Evolutionary conservation across 805 yeast species (phyloP).

Genomic region (Saturnispora dispora): DNA sequence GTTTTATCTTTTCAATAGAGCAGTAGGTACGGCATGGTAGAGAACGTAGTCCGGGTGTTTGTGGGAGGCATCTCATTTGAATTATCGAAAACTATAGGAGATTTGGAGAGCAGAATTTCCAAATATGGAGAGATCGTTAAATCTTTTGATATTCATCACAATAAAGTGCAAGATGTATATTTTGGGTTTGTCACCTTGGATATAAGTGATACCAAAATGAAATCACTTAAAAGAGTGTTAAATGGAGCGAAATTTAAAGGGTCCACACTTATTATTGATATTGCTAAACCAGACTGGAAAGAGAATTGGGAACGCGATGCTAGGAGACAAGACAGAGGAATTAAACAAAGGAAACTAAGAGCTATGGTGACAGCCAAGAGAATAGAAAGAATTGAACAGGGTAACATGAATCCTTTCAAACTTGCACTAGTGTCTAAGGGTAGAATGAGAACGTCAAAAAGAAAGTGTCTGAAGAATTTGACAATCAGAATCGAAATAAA

Average conservation of each 20-base stretch:
- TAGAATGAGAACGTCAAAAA: conserved; percentile 45
- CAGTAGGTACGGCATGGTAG: not conserved
- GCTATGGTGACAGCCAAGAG: conserved; percentile 29
- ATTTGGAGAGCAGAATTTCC: conserved; percentile 45
- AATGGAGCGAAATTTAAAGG: conserved; percentile 76
- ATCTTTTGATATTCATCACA: conserved; percentile 45
- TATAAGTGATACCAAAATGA: conserved; percentile 37
- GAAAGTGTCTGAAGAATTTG: conserved; percentile 45
- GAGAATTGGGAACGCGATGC: conserved; percentile 39
- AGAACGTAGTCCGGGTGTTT: conserved; percentile 31
- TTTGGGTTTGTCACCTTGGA: conserved; percentile 64
- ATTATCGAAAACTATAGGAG: conserved; percentile 36
- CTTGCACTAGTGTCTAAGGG: conserved; percentile 34
- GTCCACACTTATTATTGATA: conserved; percentile 46
- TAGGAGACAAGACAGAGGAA: conserved; percentile 31
- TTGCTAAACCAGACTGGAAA: conserved; percentile 51
- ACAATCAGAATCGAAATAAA: conserved; percentile 57
- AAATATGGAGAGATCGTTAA: conserved; percentile 50
- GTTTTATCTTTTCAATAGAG: not conserved
- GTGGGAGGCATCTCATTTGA: conserved; percentile 58
- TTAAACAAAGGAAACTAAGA: conserved; percentile 23
- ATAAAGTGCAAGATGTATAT: conserved; percentile 41
- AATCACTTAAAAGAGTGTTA: conserved; percentile 44
- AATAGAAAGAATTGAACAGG: conserved; percentile 36
- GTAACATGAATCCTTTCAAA: conserved; percentile 30